These are phyloP conservation scores for Neurospora sp. DNA, from an alignment of 495 filamentous ascomycete genomes.

Conservation along the genomic window DNA sequence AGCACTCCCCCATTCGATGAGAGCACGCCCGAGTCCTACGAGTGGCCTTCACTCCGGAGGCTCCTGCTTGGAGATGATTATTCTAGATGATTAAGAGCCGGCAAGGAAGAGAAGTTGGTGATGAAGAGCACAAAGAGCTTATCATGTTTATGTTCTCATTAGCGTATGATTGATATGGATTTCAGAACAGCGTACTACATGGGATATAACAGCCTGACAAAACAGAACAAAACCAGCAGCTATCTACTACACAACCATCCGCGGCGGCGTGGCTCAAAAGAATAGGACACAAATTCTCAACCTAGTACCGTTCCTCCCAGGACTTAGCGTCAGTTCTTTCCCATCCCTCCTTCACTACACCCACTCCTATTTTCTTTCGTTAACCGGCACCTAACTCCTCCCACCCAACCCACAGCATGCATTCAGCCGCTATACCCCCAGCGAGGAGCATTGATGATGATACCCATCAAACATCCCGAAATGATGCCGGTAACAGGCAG, in stretches of 20 bases:
- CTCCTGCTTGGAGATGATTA: not conserved
- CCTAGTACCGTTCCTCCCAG: not conserved
- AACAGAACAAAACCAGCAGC: not conserved
- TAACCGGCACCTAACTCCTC: not conserved
- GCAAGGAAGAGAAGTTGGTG: not conserved
- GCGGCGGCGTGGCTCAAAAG: not conserved
- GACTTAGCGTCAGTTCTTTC: not conserved
- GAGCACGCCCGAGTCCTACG: not conserved
- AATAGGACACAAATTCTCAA: not conserved
- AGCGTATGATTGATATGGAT: not conserved
- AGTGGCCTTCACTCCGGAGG: not conserved
- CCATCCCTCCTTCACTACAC: not conserved
- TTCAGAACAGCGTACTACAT: not conserved
- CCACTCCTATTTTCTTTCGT: not conserved
- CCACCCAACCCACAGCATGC: not conserved
- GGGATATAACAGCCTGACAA: not conserved
- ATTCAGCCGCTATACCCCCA: slow-evolving; percentile 8
- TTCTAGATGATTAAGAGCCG: not conserved
- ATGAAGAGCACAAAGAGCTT: not conserved
- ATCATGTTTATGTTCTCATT: not conserved
- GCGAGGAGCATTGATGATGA: slow-evolving; percentile 47
- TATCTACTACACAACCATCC: not conserved
- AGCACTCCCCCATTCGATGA: not conserved
- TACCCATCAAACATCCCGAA: slow-evolving; percentile 45
- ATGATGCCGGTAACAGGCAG: slow-evolving; percentile 47